Evolutionary conservation across 1,284 basidiomycete genomes (phyloP).

Genomic region (Sporisorium scitamineum): DNA sequence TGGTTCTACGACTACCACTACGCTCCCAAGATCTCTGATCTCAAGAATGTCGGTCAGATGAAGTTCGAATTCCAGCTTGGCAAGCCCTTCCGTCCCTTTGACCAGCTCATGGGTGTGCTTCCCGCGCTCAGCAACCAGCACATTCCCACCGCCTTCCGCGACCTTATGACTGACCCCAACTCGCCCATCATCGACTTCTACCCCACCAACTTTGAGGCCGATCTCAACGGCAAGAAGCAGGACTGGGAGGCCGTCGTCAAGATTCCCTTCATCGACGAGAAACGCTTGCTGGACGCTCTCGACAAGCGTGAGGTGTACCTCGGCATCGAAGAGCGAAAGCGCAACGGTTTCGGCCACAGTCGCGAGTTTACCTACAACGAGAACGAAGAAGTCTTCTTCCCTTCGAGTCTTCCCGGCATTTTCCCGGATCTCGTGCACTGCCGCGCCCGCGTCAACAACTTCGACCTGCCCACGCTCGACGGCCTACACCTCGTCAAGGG

Average conservation of each 20-base stretch:
- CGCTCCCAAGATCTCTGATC: constrained; percentile 79
- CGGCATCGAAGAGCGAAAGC: constrained; percentile 79
- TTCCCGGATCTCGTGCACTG: constrained; percentile 91
- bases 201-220: constrained; percentile 87
- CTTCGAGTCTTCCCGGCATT: constrained; percentile 91
- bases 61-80: constrained; percentile 87
- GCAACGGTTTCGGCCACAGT: constrained; percentile 85
- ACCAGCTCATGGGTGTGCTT: constrained; percentile 98
- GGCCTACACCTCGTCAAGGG: constrained; percentile 88
- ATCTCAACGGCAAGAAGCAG: constrained; percentile 97
- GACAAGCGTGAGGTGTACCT: constrained; percentile 81
- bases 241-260: constrained; percentile 99
- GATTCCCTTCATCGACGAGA: constrained; percentile 96
- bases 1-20: constrained; percentile 99
- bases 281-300: constrained; percentile 78
- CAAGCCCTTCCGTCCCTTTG: constrained; percentile 90
- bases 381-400: constrained; percentile 76
- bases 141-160: constrained; percentile 87
- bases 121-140: constrained; percentile 89
- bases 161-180: constrained; percentile 86
- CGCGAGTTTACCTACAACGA: constrained; percentile 81
- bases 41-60: constrained; percentile 82
- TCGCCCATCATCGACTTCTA: constrained; percentile 97
- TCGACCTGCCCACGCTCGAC: constrained; percentile 81
- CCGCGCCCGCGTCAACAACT: constrained; percentile 81